Evolutionary conservation across 805 yeast species (phyloP).

Genomic region (Nakazawaea populi): DNA sequence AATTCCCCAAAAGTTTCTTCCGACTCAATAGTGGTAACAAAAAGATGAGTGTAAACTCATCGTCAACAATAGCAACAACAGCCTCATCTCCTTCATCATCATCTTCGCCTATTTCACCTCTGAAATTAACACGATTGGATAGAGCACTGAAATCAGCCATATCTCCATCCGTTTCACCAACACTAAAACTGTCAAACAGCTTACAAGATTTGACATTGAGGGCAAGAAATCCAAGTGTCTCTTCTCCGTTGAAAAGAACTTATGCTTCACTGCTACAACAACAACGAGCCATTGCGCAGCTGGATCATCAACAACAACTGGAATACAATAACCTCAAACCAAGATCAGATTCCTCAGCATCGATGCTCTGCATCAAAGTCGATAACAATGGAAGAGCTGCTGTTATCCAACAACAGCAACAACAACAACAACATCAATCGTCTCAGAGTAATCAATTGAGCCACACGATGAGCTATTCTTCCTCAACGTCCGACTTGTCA

Average conservation of each 20-base stretch:
- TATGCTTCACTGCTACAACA: constrained; percentile 9
- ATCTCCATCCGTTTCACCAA: background rate
- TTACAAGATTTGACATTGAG: constrained; percentile 8
- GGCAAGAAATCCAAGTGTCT: constrained; percentile 4
- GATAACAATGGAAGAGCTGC: constrained; percentile 10
- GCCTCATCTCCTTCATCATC: background rate
- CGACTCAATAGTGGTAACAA: constrained; percentile 4
- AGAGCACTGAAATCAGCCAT: background rate
- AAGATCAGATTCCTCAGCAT: constrained; percentile 1
- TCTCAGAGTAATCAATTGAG: constrained; percentile 2
- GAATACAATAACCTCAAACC: background rate
- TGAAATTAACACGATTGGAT: background rate
- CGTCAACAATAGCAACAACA: background rate
- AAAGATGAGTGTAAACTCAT: constrained; percentile 1
- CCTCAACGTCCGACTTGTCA: constrained; percentile 4
- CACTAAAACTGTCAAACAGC: constrained; percentile 2
- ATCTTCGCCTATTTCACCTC: background rate
- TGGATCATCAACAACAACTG: background rate
- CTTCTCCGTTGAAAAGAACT: constrained; percentile 10
- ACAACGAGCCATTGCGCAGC: constrained; percentile 4
- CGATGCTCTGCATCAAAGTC: constrained; percentile 4
- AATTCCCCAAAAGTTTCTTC: constrained; percentile 12
- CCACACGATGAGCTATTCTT: constrained; percentile 7
- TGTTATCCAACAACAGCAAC: constrained; percentile 7
- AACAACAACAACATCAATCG: constrained; percentile 1